Percentiles rank a stretch among this genome's conserved stretches.
Conservation (phyloP, 257 asterid species). For the Anisodus tanguticus region DNA sequence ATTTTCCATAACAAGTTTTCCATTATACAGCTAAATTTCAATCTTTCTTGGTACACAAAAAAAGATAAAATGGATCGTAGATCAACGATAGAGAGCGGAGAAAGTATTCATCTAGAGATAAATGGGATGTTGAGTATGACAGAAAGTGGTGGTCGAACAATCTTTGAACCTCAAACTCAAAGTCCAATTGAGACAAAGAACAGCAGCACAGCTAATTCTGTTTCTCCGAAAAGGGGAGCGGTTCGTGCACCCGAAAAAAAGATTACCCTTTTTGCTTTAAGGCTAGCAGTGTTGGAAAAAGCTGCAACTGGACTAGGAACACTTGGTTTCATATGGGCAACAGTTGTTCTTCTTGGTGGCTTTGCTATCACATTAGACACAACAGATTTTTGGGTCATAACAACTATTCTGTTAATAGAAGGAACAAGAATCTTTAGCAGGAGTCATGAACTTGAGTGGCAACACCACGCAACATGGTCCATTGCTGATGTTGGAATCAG, state of each 20-base stretch:
- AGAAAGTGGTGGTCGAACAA: constrained; percentile 46
- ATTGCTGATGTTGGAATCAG: constrained; percentile 67
- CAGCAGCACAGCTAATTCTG: constrained; percentile 42
- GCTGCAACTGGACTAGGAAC: constrained; percentile 89
- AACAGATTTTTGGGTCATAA: constrained; percentile 95
- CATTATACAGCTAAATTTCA: not conserved
- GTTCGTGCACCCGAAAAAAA: constrained; percentile 81
- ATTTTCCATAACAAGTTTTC: not conserved
- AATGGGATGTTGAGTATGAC: constrained; percentile 36
- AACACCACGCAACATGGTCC: constrained; percentile 90
- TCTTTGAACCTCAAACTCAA: constrained; percentile 54
- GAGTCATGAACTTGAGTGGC: constrained; percentile 96
- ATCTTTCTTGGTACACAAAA: constrained; percentile 11
- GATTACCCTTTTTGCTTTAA: constrained; percentile 86
- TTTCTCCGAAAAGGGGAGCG: constrained; percentile 31
- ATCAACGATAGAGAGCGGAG: constrained; percentile 51
- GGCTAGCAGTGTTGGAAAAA: constrained; percentile 85
- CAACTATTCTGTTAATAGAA: constrained; percentile 70
- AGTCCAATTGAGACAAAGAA: constrained; percentile 46
- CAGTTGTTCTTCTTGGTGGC: constrained; percentile 94
- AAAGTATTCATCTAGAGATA: constrained; percentile 65
- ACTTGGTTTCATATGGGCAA: constrained; percentile 93
- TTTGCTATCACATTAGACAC: constrained; percentile 75
- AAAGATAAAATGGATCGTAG: constrained; percentile 51
- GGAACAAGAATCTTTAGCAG: constrained; percentile 83